Conservation (phyloP, 2,329 filamentous ascomycete species). For the Scedosporium boydii region DNA sequence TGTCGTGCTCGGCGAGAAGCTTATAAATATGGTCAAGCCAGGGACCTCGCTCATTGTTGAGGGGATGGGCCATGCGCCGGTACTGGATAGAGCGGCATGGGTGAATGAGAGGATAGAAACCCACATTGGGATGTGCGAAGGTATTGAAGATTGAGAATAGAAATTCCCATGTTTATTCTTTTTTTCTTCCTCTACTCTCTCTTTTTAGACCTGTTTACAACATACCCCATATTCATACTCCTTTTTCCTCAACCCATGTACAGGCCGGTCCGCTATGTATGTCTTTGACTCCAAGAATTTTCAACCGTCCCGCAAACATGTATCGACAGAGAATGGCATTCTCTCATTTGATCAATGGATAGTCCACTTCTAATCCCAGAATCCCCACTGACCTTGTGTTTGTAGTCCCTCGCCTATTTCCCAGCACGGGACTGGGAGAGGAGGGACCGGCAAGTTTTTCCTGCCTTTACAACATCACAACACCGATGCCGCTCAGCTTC, state of each 20-base stretch:
- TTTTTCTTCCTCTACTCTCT: background rate
- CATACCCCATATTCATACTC: background rate
- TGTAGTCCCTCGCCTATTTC: too few species aligned
- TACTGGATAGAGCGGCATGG: slow-evolving; percentile 61
- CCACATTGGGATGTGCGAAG: slow-evolving; percentile 41
- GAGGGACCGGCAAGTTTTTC: background rate
- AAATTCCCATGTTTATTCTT: background rate
- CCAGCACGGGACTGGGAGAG: too few species aligned
- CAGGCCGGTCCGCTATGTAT: too few species aligned
- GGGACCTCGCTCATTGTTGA: slow-evolving; percentile 54
- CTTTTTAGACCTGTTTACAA: background rate
- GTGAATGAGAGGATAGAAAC: slow-evolving; percentile 56
- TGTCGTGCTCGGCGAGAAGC: slow-evolving; percentile 56
- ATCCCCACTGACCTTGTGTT: too few species aligned
- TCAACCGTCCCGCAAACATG: too few species aligned
- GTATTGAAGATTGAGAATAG: slow-evolving; percentile 19
- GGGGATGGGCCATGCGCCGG: slow-evolving; percentile 64
- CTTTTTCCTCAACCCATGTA: too few species aligned
- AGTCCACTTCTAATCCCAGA: too few species aligned
- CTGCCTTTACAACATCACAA: slow-evolving; percentile 59
- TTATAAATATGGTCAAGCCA: slow-evolving; percentile 57
- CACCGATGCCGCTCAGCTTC: slow-evolving; percentile 75
- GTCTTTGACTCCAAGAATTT: too few species aligned
- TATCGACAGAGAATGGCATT: too few species aligned
- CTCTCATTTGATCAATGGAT: too few species aligned